Base-by-base conservation (phyloP, 1,284 basidiomycete genomes). In the Apiotrichum gracile region DNA sequence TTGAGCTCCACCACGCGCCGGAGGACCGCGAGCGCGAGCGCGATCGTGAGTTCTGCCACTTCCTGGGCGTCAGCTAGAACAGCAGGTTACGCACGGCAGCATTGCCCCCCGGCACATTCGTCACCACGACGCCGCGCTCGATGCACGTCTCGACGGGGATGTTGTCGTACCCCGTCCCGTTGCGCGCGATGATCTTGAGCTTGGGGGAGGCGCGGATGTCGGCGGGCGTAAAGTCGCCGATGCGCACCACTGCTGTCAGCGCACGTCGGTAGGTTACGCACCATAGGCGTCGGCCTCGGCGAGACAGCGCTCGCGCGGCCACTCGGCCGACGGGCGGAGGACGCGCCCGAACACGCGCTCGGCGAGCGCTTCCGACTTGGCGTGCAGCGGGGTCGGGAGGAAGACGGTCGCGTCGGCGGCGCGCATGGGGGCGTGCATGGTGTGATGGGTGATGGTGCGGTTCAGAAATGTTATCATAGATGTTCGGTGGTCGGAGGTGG, bases 1-100 rank as follows among this genome's bases (percentile, higher is more conserved):
- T 80, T 80, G 14, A 80, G 66, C 62, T 80, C 80, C 17, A 71
- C 73, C 54, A 85, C 77, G 57, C 85, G 82, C 1, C 76, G 65
- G 10, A 75, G 71, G 24, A 85, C 72, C 50, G 79, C 70, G 47
- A 84, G 77, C 31, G 78, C 78, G 5, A 82, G 79, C 1, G 80
- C 79, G 14, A 87, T 69, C 29, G 84, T 78, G 41, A 86, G 72
- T n/a, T 77, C 72, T 10, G 65, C 69, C 2, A 74, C 70, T 1
- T 82, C 80, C 82, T 83, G 82, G 14, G 17, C 14, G 37, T 43
- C 35, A 45, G 29, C 42, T 40, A 29, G 35, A 40, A 21, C 19
- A 21, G 35, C 25, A 29, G 25, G 39, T 13, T 12, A 55, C 62
- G 37, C 34, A 64, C 51, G 17, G 57, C 52, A 4, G 58, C 62